These are phyloP conservation scores for Omphalotus olearius DNA, from an alignment of 1,284 basidiomycete species.

Conservation along the genomic window DNA sequence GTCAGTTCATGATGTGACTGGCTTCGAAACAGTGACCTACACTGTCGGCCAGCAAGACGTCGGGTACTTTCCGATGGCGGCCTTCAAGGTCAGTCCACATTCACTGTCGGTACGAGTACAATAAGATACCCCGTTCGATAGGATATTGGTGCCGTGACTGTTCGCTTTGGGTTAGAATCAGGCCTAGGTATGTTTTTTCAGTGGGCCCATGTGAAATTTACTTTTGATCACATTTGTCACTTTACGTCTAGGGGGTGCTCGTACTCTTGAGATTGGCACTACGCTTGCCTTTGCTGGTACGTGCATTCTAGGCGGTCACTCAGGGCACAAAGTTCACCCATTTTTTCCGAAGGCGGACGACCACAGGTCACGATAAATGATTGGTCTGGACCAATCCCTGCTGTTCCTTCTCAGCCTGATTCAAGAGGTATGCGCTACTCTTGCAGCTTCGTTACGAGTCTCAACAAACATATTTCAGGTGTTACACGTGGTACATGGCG, in stretches of 20 bases:
- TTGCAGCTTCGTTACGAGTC: not conserved
- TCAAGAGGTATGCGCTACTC: slow-evolving; percentile 17
- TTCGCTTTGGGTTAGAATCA: slow-evolving; percentile 25
- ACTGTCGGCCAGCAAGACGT: slow-evolving; percentile 24
- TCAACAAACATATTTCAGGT: slow-evolving; percentile 7
- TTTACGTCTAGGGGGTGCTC: slow-evolving; percentile 23
- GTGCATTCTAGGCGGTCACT: not conserved
- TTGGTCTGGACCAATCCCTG: slow-evolving; percentile 25
- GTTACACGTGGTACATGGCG: slow-evolving; percentile 22
- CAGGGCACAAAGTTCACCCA: not conserved
- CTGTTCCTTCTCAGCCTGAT: slow-evolving; percentile 26
- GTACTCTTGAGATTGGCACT: slow-evolving; percentile 29
- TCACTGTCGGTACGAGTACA: not conserved
- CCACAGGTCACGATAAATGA: slow-evolving; percentile 27
- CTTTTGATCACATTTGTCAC: not conserved
- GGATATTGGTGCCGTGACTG: slow-evolving; percentile 26
- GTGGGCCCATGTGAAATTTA: too few species aligned
- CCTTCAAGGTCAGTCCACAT: slow-evolving; percentile 27
- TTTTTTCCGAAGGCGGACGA: slow-evolving; percentile 22
- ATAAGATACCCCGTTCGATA: slow-evolving; percentile 3
- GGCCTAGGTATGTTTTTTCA: slow-evolving; percentile 12
- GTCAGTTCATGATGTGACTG: not conserved
- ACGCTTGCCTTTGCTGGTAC: slow-evolving; percentile 32
- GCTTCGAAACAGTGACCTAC: slow-evolving; percentile 22
- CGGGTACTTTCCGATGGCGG: slow-evolving; percentile 33